Conservation (phyloP, 139 green algal species). For the Picochlorum sp. region DNA sequence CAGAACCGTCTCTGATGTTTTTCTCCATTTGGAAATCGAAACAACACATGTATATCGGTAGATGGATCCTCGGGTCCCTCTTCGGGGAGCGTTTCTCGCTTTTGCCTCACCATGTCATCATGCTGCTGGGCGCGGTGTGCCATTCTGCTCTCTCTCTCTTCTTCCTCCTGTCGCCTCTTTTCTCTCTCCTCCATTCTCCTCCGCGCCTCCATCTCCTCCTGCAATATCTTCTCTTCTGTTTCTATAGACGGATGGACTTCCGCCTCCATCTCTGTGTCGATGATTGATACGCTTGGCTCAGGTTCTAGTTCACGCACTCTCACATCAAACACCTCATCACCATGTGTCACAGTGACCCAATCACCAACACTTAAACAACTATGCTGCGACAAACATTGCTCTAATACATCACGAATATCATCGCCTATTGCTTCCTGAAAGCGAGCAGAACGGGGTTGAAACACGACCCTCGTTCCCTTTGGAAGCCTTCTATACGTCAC, state of each 20-base stretch:
- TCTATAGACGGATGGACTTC: constrained; percentile 69
- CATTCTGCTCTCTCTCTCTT: constrained; percentile 19
- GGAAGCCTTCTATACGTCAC: constrained; percentile 31
- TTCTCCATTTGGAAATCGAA: constrained; percentile 61
- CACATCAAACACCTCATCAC: constrained; percentile 23
- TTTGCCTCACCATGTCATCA: not conserved
- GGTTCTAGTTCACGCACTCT: constrained; percentile 58
- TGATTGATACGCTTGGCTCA: not conserved
- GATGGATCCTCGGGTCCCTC: not conserved
- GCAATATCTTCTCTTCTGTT: constrained; percentile 43
- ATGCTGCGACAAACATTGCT: constrained; percentile 46
- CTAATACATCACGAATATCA: constrained; percentile 47
- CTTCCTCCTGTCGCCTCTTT: constrained; percentile 13
- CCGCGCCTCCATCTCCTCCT: constrained; percentile 20
- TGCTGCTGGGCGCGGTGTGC: not conserved
- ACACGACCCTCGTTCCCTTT: constrained; percentile 27
- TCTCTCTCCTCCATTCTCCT: constrained; percentile 6
- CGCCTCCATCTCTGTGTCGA: constrained; percentile 69
- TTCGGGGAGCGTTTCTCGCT: not conserved
- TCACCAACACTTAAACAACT: constrained; percentile 63
- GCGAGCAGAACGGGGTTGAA: constrained; percentile 49
- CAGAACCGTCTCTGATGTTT: constrained; percentile 46
- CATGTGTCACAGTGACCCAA: constrained; percentile 42
- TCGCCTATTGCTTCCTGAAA: constrained; percentile 59
- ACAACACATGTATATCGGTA: constrained; percentile 13